phyloP scores from a whole-genome alignment of 495 filamentous ascomycete species.

The Lindgomyces ingoldianus region DNA sequence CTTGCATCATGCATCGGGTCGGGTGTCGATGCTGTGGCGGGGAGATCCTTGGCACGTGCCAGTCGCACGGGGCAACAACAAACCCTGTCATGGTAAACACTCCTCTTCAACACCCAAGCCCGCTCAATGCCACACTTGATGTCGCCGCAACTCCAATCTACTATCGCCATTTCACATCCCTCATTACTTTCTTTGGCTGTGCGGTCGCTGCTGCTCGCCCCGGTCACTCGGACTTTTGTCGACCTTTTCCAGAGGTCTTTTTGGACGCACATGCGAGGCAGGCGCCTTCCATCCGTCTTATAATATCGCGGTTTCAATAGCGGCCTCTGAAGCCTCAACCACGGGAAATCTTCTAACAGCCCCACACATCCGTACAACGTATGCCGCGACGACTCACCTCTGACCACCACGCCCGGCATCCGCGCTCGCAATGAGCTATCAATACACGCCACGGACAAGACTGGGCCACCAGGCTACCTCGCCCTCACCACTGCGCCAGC shows the following conservation, averaged over 20 bases:
- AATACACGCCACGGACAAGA: constrained; percentile 34
- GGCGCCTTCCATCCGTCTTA: constrained; percentile 21
- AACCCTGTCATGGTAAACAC: constrained; percentile 19
- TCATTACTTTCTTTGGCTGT: constrained; percentile 27
- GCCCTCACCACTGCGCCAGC: constrained; percentile 67
- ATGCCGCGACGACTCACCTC: constrained; percentile 21
- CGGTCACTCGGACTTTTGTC: constrained; percentile 16
- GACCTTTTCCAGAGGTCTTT: background rate
- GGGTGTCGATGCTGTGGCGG: background rate
- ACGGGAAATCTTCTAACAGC: constrained; percentile 6
- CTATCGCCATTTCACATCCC: constrained; percentile 24
- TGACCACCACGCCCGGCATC: background rate
- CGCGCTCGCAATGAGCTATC: constrained; percentile 34
- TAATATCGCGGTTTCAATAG: constrained; percentile 27
- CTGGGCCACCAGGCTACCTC: constrained; percentile 59
- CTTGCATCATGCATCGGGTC: background rate
- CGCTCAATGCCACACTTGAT: background rate
- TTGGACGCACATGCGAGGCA: constrained; percentile 6
- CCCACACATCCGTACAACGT: constrained; percentile 25
- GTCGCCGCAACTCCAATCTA: constrained; percentile 16
- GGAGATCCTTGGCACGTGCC: constrained; percentile 1
- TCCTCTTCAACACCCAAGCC: constrained; percentile 4
- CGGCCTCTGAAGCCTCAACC: constrained; percentile 34
- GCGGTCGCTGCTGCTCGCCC: constrained; percentile 17
- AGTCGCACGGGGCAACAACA: constrained; percentile 8